These are phyloP conservation scores for Agaricus bisporus DNA, from an alignment of 768 basidiomycete species.

Conservation along the genomic window DNA sequence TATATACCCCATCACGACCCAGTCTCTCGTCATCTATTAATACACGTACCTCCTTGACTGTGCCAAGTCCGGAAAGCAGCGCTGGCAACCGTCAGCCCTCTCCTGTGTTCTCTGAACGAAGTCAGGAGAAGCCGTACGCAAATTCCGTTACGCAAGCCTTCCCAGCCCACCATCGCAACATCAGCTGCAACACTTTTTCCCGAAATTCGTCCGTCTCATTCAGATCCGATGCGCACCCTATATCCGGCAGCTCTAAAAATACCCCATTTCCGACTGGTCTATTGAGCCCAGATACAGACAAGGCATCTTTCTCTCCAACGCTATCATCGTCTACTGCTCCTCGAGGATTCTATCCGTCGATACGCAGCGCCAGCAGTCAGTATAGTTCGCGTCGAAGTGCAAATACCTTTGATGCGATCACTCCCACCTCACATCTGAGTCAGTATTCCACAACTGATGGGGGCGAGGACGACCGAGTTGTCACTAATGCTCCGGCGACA, in stretches of 20 bases:
- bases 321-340: neutral
- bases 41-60: conserved; percentile 43
- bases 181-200: conserved; percentile 17
- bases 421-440: neutral
- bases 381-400: neutral
- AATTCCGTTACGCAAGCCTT: neutral
- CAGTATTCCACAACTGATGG: neutral
- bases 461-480: neutral
- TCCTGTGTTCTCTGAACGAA: neutral
- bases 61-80: conserved; percentile 33
- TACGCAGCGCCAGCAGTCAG: conserved; percentile 1
- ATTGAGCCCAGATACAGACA: neutral
- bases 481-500: neutral
- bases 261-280: neutral
- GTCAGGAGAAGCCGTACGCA: neutral
- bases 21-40: conserved; percentile 48
- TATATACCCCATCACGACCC: conserved; percentile 21
- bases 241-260: neutral
- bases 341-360: neutral
- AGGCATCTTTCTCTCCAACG: neutral
- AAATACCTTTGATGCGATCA: conserved; percentile 2
- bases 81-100: conserved; percentile 23
- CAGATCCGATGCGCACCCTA: conserved; percentile 8
- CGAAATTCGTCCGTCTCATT: conserved; percentile 15
- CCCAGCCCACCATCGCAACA: conserved; percentile 20